These are phyloP conservation scores for Aschersonia sp. DNA, from an alignment of 2,329 filamentous ascomycete species.

Conservation along the genomic window DNA sequence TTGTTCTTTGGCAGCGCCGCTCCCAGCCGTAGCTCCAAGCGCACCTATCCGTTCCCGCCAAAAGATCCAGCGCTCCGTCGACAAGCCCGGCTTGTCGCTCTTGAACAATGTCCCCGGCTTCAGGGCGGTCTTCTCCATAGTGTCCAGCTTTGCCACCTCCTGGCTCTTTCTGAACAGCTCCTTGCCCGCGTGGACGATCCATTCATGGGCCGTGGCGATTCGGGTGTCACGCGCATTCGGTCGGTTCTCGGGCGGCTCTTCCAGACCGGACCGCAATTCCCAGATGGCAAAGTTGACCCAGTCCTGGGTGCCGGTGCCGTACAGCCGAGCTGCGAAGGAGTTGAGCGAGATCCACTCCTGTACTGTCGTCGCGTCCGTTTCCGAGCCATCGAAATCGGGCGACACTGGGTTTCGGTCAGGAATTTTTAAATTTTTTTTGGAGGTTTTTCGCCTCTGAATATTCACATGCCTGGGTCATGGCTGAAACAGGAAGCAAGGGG, in stretches of 20 bases:
- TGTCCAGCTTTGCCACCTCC: constrained; percentile 6
- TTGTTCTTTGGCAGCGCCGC: constrained; percentile 9
- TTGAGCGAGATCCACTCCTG: constrained; percentile 16
- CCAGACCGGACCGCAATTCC: constrained; percentile 16
- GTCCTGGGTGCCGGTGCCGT: constrained; percentile 8
- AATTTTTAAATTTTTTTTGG: background rate
- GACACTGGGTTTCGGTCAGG: constrained; percentile 5
- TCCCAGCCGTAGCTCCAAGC: constrained; percentile 7
- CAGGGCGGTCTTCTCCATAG: constrained; percentile 7
- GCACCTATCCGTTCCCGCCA: constrained; percentile 14
- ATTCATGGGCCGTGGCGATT: constrained; percentile 12
- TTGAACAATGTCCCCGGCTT: constrained; percentile 9
- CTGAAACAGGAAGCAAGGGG: background rate
- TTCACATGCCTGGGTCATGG: too few species aligned
- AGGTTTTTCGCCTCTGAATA: too few species aligned
- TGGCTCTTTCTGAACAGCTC: constrained; percentile 8
- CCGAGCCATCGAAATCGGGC: constrained; percentile 11
- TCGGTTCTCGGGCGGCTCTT: constrained; percentile 9
- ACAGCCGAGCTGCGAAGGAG: constrained; percentile 17
- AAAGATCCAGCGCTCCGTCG: constrained; percentile 14
- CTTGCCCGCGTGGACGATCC: constrained; percentile 15
- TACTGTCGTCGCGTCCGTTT: constrained; percentile 8
- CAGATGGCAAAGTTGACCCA: constrained; percentile 16
- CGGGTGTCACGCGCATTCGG: constrained; percentile 7
- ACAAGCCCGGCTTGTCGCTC: constrained; percentile 9